Evolutionary conservation across 148 eudicot species (phyloP), one percentile per base, ranked within the genome.

Genomic region (Nepenthes mirabilis): DNA sequence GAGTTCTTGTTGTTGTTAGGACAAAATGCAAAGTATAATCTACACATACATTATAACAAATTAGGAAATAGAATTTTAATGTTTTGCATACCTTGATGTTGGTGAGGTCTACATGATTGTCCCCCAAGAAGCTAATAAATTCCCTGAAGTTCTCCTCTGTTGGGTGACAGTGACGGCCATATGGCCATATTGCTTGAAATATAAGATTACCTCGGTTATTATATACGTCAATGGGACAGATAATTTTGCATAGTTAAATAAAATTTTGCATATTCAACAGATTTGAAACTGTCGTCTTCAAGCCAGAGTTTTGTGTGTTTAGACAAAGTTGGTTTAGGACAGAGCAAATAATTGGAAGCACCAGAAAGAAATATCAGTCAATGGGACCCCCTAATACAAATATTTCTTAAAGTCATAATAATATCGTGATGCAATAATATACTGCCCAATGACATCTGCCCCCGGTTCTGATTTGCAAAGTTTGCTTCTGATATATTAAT

Each of bases 151-250:
- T 84, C 65, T 91, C 95, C 67, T 87, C 95, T 1, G 97, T 91
- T 3, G 97, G 97, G 65, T 70, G 93, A 64, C 87, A 91, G 65
- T 91, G 97, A 36, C 97, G 95, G 37, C 97, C 87, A 67, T 87
- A 91, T 47, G 97, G 97, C 97, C 97, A 87, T 60, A 91, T 69
- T 57, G 88, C 91, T 95, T 90, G 82, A 57, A 68, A 58, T 62
- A 36, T 36, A 2, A 47, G 52, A 33, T 45, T 47, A 64, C 49
- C 64, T 14, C 52, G 2, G 32, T 58, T 45, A 52, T 51, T 40
- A 56, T 23, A 47, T 6, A 33, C 23, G 57, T 0, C 10, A 57
- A 2, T 8, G 14, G 45, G 37, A 43, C 6, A 57, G 23, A 23
- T 23, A 23, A 23, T 23, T 23, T 23, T 23, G 23, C 23, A 23